These are phyloP conservation scores for Cladophialophora immunda DNA, from an alignment of 2,329 filamentous ascomycete genomes.

Conservation along the genomic window DNA sequence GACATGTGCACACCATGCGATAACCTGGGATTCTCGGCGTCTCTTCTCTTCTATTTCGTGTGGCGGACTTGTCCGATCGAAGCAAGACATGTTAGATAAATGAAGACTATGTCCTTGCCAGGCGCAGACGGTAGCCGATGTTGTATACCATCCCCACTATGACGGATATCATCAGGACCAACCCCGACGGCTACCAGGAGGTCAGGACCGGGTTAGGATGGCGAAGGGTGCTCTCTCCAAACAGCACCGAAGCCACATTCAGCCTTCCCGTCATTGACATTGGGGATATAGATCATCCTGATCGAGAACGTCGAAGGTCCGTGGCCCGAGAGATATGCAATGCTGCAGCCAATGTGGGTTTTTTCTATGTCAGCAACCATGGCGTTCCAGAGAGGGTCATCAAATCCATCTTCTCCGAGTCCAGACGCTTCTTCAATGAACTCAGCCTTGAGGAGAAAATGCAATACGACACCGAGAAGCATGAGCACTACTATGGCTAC, in stretches of 20 bases:
- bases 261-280: slow-evolving; percentile 66
- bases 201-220: slow-evolving; percentile 33
- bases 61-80: slow-evolving; percentile 6
- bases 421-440: slow-evolving; percentile 32
- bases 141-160: slow-evolving; percentile 8
- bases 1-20: slow-evolving; percentile 3
- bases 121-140: not conserved
- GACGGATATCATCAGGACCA: slow-evolving; percentile 26
- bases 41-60: not conserved
- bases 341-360: slow-evolving; percentile 60
- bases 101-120: not conserved
- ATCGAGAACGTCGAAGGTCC: slow-evolving; percentile 47
- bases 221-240: slow-evolving; percentile 24
- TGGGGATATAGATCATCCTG: slow-evolving; percentile 47
- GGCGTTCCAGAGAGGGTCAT: slow-evolving; percentile 51
- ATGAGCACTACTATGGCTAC: slow-evolving; percentile 35
- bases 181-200: slow-evolving; percentile 26
- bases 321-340: slow-evolving; percentile 54
- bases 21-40: not conserved
- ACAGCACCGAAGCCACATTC: slow-evolving; percentile 36
- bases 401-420: slow-evolving; percentile 25
- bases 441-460: slow-evolving; percentile 34
- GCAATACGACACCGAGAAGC: slow-evolving; percentile 32
- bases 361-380: slow-evolving; percentile 60
- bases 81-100: not conserved